Percentiles rank a stretch among this genome's conserved stretches.
phyloP scores from a whole-genome alignment of 202 grass and related monocot genomes.

The Panicum hallii region DNA sequence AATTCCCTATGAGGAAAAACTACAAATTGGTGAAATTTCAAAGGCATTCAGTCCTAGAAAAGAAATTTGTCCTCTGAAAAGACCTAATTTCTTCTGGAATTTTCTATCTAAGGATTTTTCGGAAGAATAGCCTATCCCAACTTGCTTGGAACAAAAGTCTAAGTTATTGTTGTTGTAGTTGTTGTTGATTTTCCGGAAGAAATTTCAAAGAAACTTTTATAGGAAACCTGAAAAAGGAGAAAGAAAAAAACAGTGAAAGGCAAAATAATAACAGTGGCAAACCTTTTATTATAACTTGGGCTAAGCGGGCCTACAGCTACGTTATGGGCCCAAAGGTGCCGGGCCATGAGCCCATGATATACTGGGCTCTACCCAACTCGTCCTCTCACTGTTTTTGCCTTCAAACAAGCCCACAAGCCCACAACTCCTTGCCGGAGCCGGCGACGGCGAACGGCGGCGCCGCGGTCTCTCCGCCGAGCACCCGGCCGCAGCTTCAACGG shows the following conservation, averaged over 20 bases:
- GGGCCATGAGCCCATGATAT: neutral
- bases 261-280: neutral
- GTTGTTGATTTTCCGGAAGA: neutral
- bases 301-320: neutral
- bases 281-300: neutral
- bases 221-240: neutral
- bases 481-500: neutral
- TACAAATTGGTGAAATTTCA: neutral
- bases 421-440: too few relatives aligned
- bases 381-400: too few relatives aligned
- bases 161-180: too few relatives aligned
- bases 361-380: neutral
- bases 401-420: too few relatives aligned
- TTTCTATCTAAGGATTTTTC: neutral
- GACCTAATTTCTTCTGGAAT: neutral
- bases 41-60: neutral
- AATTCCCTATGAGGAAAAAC: neutral
- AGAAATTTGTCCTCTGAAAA: neutral
- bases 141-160: too few relatives aligned
- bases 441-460: slow-evolving; percentile 25
- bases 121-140: too few relatives aligned
- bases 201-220: neutral
- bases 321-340: neutral
- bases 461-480: neutral
- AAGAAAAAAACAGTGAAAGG: neutral